Evolutionary conservation across 768 basidiomycete genomes (phyloP).

Genomic region (Cystobasidiopsis lactophilus): DNA sequence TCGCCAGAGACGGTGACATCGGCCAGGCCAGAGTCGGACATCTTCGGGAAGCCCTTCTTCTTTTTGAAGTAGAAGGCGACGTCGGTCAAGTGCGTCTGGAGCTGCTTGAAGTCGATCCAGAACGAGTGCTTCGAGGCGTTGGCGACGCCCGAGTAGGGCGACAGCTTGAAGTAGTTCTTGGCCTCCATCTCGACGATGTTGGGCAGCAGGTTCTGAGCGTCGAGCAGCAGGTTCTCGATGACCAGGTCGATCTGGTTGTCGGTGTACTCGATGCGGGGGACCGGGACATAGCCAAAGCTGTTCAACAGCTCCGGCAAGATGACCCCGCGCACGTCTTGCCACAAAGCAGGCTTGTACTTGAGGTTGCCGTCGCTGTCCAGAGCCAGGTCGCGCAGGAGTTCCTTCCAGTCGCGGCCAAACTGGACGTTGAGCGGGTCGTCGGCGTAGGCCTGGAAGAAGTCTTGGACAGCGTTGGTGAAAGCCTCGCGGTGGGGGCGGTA

Average conservation of each 20-base stretch:
- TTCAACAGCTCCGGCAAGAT: slow-evolving; percentile 60
- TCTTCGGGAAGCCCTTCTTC: slow-evolving; percentile 30
- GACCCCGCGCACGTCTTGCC: slow-evolving; percentile 66
- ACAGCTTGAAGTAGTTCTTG: slow-evolving; percentile 63
- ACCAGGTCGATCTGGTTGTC: slow-evolving; percentile 69
- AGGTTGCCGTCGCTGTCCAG: slow-evolving; percentile 54
- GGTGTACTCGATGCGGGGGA: slow-evolving; percentile 82
- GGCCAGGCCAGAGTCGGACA: slow-evolving; percentile 60
- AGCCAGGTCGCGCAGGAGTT: slow-evolving; percentile 49
- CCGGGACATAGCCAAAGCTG: slow-evolving; percentile 49
- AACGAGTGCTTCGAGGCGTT: slow-evolving; percentile 52
- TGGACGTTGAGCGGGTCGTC: slow-evolving; percentile 42
- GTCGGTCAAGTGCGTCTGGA: slow-evolving; percentile 83
- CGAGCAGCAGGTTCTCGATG: slow-evolving; percentile 74
- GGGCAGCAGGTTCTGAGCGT: slow-evolving; percentile 48
- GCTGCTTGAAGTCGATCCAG: slow-evolving; percentile 52
- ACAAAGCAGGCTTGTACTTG: slow-evolving; percentile 62
- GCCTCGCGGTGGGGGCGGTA: slow-evolving; percentile 60
- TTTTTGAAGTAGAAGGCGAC: slow-evolving; percentile 54
- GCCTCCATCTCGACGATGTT: slow-evolving; percentile 36
- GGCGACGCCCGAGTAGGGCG: slow-evolving; percentile 36
- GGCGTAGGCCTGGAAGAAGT: slow-evolving; percentile 67
- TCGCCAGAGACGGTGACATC: slow-evolving; percentile 44
- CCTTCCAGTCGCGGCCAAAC: slow-evolving; percentile 49
- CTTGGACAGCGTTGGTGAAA: slow-evolving; percentile 43